Conservation (phyloP, 2,329 filamentous ascomycete species). For the Colletotrichum tropicicola region DNA sequence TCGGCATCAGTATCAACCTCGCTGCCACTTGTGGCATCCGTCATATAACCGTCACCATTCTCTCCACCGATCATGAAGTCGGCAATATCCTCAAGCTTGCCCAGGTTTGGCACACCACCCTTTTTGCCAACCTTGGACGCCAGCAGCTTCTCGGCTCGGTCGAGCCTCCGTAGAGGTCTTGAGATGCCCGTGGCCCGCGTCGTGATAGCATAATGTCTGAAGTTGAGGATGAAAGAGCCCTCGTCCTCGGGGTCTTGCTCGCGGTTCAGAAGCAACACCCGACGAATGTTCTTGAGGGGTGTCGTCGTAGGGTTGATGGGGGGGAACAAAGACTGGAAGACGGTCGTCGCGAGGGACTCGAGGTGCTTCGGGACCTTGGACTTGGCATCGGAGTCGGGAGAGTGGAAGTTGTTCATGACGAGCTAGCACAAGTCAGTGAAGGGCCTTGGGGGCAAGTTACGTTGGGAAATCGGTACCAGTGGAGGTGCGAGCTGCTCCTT, state of each 20-base stretch:
- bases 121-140: constrained; percentile 69
- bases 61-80: constrained; percentile 93
- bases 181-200: constrained; percentile 88
- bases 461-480: constrained; percentile 62
- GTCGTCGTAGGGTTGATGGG: constrained; percentile 93
- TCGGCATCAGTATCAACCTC: constrained; percentile 95
- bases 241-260: constrained; percentile 69
- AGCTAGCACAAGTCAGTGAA: constrained; percentile 60
- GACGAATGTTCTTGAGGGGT: constrained; percentile 89
- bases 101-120: constrained; percentile 84
- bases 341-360: constrained; percentile 89
- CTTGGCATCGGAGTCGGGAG: constrained; percentile 66
- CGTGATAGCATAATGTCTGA: constrained; percentile 94
- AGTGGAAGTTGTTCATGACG: constrained; percentile 98
- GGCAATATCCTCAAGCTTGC: constrained; percentile 90
- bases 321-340: constrained; percentile 96
- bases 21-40: constrained; percentile 84
- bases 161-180: constrained; percentile 82
- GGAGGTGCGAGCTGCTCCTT: constrained; percentile 89
- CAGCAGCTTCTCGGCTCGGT: constrained; percentile 84
- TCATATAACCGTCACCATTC: constrained; percentile 82
- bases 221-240: constrained; percentile 82
- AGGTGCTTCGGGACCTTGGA: constrained; percentile 90
- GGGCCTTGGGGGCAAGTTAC: neutral
- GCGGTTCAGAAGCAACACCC: constrained; percentile 90